Conservation (phyloP, 2,329 filamentous ascomycete genomes). For the Fusarium pseudograminearum region DNA sequence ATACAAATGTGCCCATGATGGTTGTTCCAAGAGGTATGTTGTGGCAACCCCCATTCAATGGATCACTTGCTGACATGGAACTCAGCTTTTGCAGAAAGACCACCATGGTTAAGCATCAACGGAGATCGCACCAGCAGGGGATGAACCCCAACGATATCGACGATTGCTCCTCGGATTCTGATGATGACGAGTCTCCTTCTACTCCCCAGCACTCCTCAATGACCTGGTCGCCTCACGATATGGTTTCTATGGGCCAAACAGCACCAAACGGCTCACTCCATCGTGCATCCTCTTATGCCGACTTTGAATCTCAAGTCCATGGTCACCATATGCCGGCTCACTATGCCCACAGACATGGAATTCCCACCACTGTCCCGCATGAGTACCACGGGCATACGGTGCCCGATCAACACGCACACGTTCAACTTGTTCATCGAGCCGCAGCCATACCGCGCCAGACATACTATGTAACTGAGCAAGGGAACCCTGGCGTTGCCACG, state of each 20-base stretch:
- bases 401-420: constrained; percentile 59
- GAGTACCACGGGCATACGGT: constrained; percentile 59
- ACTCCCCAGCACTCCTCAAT: constrained; percentile 67
- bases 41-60: neutral
- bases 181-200: constrained; percentile 68
- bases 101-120: constrained; percentile 76
- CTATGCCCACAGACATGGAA: constrained; percentile 61
- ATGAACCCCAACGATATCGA: constrained; percentile 67
- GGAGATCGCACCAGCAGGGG: constrained; percentile 70
- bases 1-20: constrained; percentile 71
- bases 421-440: constrained; percentile 64
- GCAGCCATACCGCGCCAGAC: constrained; percentile 60
- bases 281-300: constrained; percentile 66
- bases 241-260: constrained; percentile 55
- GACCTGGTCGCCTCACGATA: constrained; percentile 63
- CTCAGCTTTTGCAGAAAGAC: constrained; percentile 77
- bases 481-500: constrained; percentile 71
- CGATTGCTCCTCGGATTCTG: constrained; percentile 68
- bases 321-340: constrained; percentile 53
- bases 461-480: constrained; percentile 71
- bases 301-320: constrained; percentile 65
- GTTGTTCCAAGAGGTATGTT: constrained; percentile 70
- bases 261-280: constrained; percentile 58
- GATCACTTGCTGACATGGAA: constrained; percentile 34
- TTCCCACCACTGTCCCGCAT: constrained; percentile 57